Evolutionary conservation across 257 asterid species (phyloP), one percentile per base, ranked within the genome.

Genomic region (Rubia yunnanensis): DNA sequence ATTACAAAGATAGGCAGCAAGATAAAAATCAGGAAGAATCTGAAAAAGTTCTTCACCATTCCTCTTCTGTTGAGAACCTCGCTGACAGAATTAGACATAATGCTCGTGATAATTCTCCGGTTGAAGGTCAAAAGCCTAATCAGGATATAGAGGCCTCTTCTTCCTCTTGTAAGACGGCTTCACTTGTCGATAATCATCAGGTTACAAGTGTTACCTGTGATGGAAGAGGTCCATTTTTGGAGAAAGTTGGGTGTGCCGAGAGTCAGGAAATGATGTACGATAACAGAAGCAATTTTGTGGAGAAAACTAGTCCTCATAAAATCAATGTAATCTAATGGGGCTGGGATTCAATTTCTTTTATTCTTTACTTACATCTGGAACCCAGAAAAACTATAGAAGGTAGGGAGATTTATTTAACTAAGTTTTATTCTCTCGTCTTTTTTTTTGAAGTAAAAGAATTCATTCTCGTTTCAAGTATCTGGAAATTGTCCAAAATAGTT

Each of bases 101-200:
- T 49, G 74, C 64, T 30, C 17, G 54, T 20, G 70, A 76, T 52
- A 66, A 32, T 64, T 44, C 46, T 18, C 67, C 28, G n/a, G 39
- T 44, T 17, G 74, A 75, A 66, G 77, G 65, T 49, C 72, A 67
- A 61, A 76, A 61, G 50, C 52, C 22, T 15, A 14, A 44, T 44
- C 22, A 17, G 17, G 22, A 44, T 44, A 44, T 44, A 44, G 20
- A 14, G 52, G 52, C 52, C 5, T 44, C 52, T 44, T 44, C 52
- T 15, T 17, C 52, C 52, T 15, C 52, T 14, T 44, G 52, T 44
- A 5, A 44, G 52, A 44, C 22, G 22, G 22, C 52, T 7, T 41
- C 49, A 41, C 14, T 41, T 2, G 49, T 14, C 20, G n/a, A 41
- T 13, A 41, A 41, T 24, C 34, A 65, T 60, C 77, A 74, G 38